Conservation (phyloP, 129 eudicot genomes). For the Logfia minima region DNA sequence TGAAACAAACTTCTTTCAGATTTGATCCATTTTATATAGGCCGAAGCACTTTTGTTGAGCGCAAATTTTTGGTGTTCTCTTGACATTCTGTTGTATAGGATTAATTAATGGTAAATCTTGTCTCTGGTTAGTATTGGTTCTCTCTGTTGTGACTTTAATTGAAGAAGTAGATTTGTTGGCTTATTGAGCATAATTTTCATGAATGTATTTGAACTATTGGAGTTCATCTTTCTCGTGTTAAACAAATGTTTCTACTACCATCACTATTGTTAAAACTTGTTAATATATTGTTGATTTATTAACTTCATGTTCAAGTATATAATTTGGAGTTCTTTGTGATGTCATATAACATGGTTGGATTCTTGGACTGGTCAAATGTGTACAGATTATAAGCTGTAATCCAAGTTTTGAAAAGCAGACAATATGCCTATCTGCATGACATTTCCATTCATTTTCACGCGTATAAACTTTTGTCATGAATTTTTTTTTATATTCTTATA, state of each 20-base stretch:
- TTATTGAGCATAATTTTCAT: not conserved
- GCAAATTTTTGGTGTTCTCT: slow-evolving; percentile 3
- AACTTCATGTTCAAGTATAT: not conserved
- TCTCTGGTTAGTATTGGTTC: too few species aligned
- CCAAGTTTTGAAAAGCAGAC: slow-evolving; percentile 13
- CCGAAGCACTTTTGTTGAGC: not conserved
- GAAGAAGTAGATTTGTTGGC: not conserved
- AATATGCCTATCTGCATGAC: not conserved
- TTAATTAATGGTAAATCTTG: not conserved
- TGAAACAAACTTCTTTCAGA: slow-evolving; percentile 10
- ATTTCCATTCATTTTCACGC: slow-evolving; percentile 11
- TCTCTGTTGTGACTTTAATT: not conserved
- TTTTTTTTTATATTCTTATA: not conserved
- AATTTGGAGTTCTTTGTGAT: not conserved
- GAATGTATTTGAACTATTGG: not conserved
- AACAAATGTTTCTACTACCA: too few species aligned
- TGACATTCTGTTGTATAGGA: not conserved
- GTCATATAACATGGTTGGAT: not conserved
- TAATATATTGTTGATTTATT: not conserved
- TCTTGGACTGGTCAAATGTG: not conserved
- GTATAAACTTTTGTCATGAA: not conserved
- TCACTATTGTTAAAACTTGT: too few species aligned
- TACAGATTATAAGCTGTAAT: not conserved
- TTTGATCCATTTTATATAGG: slow-evolving; percentile 11
- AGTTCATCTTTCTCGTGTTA: too few species aligned